Evolutionary conservation across 108 stramenopile genomes (phyloP), one percentile per base, ranked within the genome.

Genomic region (Discostella stelligeroides): DNA sequence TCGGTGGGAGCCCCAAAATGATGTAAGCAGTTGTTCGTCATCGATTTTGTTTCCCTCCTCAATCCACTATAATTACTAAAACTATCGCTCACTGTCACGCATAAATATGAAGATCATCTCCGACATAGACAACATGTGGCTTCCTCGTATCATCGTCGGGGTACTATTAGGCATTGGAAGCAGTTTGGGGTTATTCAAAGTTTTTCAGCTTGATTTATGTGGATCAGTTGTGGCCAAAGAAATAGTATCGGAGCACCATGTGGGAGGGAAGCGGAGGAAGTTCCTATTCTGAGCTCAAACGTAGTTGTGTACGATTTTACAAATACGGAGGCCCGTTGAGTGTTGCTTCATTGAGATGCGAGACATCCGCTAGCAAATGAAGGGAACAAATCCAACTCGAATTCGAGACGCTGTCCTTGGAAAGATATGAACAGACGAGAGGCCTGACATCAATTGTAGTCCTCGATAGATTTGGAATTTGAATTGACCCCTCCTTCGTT

Each of bases 371-470:
- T 43, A 80, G 56, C 18, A 39, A 28, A 15, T 70, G 60, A 24
- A 80, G 62, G 20, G 69, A 41, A 7, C 62, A 11, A 25, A 28
- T 71, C 76, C 76, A 76, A 8, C 45, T 63, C 40, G 38, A 30
- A 25, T 23, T 28, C 37, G 24, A 15, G 0, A 7, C 43, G 45
- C 28, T 47, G 12, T 57, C 14, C 4, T 43, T 27, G 14, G 55
- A 11, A 7, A 14, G 55, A 56, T 34, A 30, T 1, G 5, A 27
- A n/a, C n/a, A n/a, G 13, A 42, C 24, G 70, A 28, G 34, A 14
- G 77, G 77, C 14, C 60, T 47, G 1, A 81, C 71, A 60, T 81
- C 80, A 27, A 81, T 75, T 0, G 62, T 66, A 9, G 80, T 76
- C 38, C 67, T 24, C 13, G 75, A 76, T 11, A 76, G 42, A 62